A percentile compares a stretch with the other conserved stretches of the same genome.
These are phyloP conservation scores for Castanospermum australe DNA, from an alignment of 306 rosid species.

Conservation along the genomic window DNA sequence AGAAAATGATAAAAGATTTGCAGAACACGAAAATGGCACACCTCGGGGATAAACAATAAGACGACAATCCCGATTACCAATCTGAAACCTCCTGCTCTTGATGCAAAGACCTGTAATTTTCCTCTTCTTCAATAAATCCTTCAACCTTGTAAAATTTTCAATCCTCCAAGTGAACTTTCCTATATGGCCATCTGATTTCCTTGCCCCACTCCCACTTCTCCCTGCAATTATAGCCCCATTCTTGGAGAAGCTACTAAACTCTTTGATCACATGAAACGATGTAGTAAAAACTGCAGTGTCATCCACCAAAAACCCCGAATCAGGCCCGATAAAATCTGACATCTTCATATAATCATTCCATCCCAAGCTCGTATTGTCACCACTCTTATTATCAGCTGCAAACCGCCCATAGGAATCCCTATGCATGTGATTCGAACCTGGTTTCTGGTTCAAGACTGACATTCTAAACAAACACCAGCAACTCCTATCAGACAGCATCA, in stretches of 20 bases:
- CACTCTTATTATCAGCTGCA: slow-evolving; percentile 96
- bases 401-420: slow-evolving; percentile 96
- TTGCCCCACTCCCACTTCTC: slow-evolving; percentile 72
- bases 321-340: slow-evolving; percentile 80
- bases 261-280: slow-evolving; percentile 95
- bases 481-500: slow-evolving; percentile 86
- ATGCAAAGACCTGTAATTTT: slow-evolving; percentile 97
- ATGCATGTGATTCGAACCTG: slow-evolving; percentile 91
- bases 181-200: slow-evolving; percentile 91
- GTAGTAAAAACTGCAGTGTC: slow-evolving; percentile 92
- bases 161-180: slow-evolving; percentile 98
- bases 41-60: slow-evolving; percentile 99
- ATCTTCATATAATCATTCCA: slow-evolving; percentile 99
- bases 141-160: slow-evolving; percentile 89
- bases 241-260: slow-evolving; percentile 87
- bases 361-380: slow-evolving; percentile 98
- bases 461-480: slow-evolving; percentile 98
- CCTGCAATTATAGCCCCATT: slow-evolving; percentile 75
- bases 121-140: slow-evolving; percentile 95
- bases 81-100: slow-evolving; percentile 97
- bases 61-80: slow-evolving; percentile 96
- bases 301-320: slow-evolving; percentile 77
- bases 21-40: slow-evolving; percentile 36
- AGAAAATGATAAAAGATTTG: slow-evolving; percentile 1
- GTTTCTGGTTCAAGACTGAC: slow-evolving; percentile 96